phyloP scores from a whole-genome alignment of 176 grass and related monocot species.

The Triticum dicoccoides region DNA sequence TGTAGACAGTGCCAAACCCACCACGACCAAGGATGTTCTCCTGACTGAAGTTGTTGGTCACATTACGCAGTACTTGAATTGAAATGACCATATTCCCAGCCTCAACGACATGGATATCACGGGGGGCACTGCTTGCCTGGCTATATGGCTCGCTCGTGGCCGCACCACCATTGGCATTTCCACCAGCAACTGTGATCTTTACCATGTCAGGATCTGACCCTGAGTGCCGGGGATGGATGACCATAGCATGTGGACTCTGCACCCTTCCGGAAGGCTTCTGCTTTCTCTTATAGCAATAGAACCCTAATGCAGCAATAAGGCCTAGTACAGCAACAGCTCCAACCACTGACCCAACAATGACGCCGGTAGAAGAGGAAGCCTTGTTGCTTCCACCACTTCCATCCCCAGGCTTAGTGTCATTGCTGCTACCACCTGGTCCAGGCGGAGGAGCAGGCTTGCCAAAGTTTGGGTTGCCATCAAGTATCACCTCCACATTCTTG shows the following conservation, averaged over 20 bases:
- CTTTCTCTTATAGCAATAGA: conserved; percentile 81
- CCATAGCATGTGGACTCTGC: conserved; percentile 74
- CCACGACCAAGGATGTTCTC: conserved; percentile 84
- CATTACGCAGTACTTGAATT: conserved; percentile 89
- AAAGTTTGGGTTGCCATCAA: conserved; percentile 54
- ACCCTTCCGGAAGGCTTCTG: conserved; percentile 66
- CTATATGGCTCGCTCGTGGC: conserved; percentile 44
- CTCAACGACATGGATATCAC: conserved; percentile 80
- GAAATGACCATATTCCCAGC: conserved; percentile 98
- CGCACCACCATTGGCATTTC: conserved; percentile 42
- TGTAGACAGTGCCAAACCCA: conserved; percentile 90
- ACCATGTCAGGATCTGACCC: conserved; percentile 79
- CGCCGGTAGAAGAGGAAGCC: conserved; percentile 39
- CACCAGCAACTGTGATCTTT: conserved; percentile 70
- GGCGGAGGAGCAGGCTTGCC: conserved; percentile 53
- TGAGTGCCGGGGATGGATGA: conserved; percentile 76
- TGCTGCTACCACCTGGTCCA: conserved; percentile 5
- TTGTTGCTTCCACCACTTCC: not conserved
- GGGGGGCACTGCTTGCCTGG: conserved; percentile 48
- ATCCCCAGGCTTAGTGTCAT: not conserved
- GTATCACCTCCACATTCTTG: conserved; percentile 39
- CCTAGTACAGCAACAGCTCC: conserved; percentile 45
- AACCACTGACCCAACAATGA: conserved; percentile 63
- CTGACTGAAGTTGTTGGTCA: conserved; percentile 95
- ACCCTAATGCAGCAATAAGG: conserved; percentile 59